Conservation (phyloP, 2,329 filamentous ascomycete genomes). For the Epichloe aotearoae region DNA sequence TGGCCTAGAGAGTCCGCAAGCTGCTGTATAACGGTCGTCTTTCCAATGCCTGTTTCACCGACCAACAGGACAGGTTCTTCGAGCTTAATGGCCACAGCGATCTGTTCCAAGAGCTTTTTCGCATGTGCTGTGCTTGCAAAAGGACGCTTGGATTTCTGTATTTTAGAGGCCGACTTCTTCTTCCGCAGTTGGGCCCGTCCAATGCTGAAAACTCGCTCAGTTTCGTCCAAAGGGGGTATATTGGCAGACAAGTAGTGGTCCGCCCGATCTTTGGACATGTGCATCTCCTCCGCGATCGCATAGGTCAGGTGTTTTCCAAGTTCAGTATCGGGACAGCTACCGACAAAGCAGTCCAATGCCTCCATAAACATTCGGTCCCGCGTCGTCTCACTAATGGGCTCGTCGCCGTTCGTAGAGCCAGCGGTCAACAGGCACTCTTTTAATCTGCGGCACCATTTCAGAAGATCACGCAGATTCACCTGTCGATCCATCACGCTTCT, state of each 20-base stretch:
- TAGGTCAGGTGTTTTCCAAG: slow-evolving; percentile 47
- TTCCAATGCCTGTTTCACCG: slow-evolving; percentile 97
- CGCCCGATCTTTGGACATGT: slow-evolving; percentile 69
- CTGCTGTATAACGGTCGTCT: slow-evolving; percentile 92
- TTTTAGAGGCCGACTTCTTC: slow-evolving; percentile 33
- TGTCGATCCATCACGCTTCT: slow-evolving; percentile 37
- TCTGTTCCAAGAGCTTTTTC: slow-evolving; percentile 72
- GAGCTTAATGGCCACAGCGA: slow-evolving; percentile 68
- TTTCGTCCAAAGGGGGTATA: slow-evolving; percentile 55
- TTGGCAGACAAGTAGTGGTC: slow-evolving; percentile 65
- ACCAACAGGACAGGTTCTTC: slow-evolving; percentile 87
- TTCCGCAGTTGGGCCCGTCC: slow-evolving; percentile 54
- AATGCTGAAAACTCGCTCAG: slow-evolving; percentile 42
- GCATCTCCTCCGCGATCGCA: slow-evolving; percentile 74
- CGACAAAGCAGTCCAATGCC: slow-evolving; percentile 82
- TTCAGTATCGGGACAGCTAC: slow-evolving; percentile 56
- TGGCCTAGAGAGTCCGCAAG: slow-evolving; percentile 72
- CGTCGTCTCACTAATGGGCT: slow-evolving; percentile 58
- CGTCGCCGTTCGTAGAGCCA: slow-evolving; percentile 51
- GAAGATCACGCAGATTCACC: slow-evolving; percentile 61
- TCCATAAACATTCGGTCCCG: slow-evolving; percentile 86
- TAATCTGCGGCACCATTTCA: slow-evolving; percentile 83
- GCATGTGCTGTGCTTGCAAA: slow-evolving; percentile 88
- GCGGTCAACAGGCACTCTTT: slow-evolving; percentile 48
- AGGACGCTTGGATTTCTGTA: slow-evolving; percentile 43